phyloP scores from a whole-genome alignment of 257 asterid genomes.

The Dorcoceras hygrometricum region DNA sequence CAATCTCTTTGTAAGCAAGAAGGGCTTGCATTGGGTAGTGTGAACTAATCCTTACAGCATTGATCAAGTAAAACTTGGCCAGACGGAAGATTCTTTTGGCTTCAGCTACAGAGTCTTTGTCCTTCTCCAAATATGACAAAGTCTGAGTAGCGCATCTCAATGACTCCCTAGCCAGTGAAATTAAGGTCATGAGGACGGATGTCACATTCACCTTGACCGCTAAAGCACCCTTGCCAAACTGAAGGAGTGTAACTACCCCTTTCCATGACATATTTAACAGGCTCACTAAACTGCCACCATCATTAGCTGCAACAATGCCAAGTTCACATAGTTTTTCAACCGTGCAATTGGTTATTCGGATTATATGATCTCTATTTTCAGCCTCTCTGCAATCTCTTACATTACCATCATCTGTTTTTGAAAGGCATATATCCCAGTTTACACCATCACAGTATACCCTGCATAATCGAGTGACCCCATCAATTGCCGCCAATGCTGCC shows the following conservation, averaged over 20 bases:
- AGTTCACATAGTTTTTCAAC: constrained; percentile 71
- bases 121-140: constrained; percentile 59
- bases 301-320: constrained; percentile 87
- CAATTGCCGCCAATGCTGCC: constrained; percentile 58
- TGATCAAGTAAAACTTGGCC: constrained; percentile 82
- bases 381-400: constrained; percentile 36
- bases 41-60: constrained; percentile 87
- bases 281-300: constrained; percentile 87
- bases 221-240: constrained; percentile 79
- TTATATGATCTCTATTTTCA: constrained; percentile 48
- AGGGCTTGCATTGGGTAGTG: constrained; percentile 74
- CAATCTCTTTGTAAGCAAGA: constrained; percentile 63
- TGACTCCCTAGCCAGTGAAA: constrained; percentile 71
- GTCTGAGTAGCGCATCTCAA: constrained; percentile 69
- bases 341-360: constrained; percentile 51
- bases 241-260: constrained; percentile 91
- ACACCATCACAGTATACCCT: constrained; percentile 66
- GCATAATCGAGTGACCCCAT: constrained; percentile 70
- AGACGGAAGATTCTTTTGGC: constrained; percentile 93
- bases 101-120: constrained; percentile 56
- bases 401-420: constrained; percentile 34
- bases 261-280: constrained; percentile 88
- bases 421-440: constrained; percentile 57
- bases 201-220: constrained; percentile 68
- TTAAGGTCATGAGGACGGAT: constrained; percentile 58